Evolutionary conservation across 139 green algal genomes (phyloP).

Genomic region (Tetraselmis striata): DNA sequence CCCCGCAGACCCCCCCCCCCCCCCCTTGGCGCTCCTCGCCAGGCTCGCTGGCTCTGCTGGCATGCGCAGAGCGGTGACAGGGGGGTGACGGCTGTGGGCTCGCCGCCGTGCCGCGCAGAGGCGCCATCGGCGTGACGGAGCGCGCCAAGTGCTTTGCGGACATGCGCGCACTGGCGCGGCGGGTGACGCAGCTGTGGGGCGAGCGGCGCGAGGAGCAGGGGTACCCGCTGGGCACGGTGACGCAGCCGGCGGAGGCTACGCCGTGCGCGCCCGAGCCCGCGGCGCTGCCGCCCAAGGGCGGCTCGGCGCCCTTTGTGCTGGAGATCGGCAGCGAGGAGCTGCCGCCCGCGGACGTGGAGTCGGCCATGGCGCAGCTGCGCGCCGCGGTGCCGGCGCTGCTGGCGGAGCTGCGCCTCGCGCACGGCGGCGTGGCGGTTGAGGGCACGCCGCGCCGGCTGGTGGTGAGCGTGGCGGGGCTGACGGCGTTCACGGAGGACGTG

Average conservation of each 20-base stretch:
- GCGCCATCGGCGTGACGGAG: conserved; percentile 91
- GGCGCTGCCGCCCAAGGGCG: not conserved
- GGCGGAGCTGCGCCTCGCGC: conserved; percentile 55
- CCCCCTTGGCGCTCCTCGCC: too few relatives aligned
- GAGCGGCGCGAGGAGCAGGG: conserved; percentile 83
- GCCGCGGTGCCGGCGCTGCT: conserved; percentile 66
- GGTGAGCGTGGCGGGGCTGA: conserved; percentile 72
- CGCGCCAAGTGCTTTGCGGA: conserved; percentile 84
- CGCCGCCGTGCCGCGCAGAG: too few relatives aligned
- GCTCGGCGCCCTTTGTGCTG: conserved; percentile 72
- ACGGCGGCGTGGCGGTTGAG: conserved; percentile 63
- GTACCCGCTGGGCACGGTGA: conserved; percentile 70
- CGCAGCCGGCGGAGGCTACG: conserved; percentile 3
- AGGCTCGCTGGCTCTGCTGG: too few relatives aligned
- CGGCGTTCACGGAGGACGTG: conserved; percentile 42
- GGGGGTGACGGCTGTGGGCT: too few relatives aligned
- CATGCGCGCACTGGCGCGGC: conserved; percentile 73
- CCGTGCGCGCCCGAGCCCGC: not conserved
- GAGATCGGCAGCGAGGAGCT: conserved; percentile 98
- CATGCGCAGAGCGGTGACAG: too few relatives aligned
- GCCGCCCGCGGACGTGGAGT: conserved; percentile 80
- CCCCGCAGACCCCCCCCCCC: too few relatives aligned
- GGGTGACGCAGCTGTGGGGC: conserved; percentile 42
- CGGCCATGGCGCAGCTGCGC: conserved; percentile 72
- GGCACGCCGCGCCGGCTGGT: conserved; percentile 81